A percentile compares a stretch with the other conserved stretches of the same genome.
phyloP scores from a whole-genome alignment of 208 protist genomes.

The Trypanosoma platydactyli region DNA sequence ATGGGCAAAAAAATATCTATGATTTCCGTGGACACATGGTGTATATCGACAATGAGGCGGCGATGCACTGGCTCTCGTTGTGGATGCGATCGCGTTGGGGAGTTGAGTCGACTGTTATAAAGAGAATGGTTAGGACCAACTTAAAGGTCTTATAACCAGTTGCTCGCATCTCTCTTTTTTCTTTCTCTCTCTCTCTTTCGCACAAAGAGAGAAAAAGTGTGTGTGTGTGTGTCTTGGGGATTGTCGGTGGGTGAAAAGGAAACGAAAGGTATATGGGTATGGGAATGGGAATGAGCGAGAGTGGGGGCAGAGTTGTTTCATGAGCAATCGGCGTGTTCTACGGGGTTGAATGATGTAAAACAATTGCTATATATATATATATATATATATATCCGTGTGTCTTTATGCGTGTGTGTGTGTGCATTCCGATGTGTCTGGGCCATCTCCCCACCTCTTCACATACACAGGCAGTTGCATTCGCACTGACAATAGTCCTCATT shows the following conservation, averaged over 20 bases:
- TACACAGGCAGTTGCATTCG: too few species aligned
- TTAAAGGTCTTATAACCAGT: slow-evolving; percentile 28
- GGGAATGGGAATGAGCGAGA: neutral
- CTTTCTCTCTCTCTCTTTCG: neutral
- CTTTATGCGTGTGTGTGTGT: neutral
- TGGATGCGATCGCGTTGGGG: slow-evolving; percentile 75
- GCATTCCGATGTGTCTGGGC: neutral
- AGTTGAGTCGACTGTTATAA: slow-evolving; percentile 54
- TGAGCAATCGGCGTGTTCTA: too few species aligned
- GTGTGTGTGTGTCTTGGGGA: too few species aligned
- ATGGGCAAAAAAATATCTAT: slow-evolving; percentile 43
- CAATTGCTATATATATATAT: slow-evolving; percentile 3
- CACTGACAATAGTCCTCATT: neutral
- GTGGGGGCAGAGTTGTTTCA: too few species aligned
- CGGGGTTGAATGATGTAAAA: neutral
- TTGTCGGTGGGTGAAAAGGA: too few species aligned
- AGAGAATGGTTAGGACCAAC: slow-evolving; percentile 25
- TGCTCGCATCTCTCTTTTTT: neutral
- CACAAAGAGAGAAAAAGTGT: neutral
- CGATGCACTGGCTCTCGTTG: slow-evolving; percentile 35
- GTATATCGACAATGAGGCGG: slow-evolving; percentile 29
- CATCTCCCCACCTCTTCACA: too few species aligned
- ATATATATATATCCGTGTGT: slow-evolving; percentile 16
- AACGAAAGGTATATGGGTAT: too few species aligned
- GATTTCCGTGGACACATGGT: slow-evolving; percentile 40